Percentiles rank a stretch among this genome's conserved stretches.
These are phyloP conservation scores for Petunia secreta DNA, from an alignment of 257 asterid species.

Conservation along the genomic window DNA sequence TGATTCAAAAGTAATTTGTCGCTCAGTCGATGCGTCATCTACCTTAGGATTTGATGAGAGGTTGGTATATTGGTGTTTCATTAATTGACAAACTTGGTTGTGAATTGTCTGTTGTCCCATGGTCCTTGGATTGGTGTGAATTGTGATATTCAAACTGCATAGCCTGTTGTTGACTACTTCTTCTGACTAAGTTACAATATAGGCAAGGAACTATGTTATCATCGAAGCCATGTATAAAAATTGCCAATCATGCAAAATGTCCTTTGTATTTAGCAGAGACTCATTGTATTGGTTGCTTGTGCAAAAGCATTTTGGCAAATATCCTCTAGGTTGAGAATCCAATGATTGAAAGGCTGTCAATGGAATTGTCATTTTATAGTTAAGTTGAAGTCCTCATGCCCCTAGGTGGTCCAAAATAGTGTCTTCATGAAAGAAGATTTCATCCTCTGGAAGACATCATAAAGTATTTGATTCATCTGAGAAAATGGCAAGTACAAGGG, in stretches of 20 bases:
- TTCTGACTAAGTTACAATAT: background rate
- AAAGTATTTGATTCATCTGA: background rate
- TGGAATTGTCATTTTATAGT: background rate
- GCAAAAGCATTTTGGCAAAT: background rate
- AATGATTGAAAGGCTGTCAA: background rate
- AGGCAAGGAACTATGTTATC: slow-evolving; percentile 2
- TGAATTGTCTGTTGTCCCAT: background rate
- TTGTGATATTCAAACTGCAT: background rate
- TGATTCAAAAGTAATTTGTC: background rate
- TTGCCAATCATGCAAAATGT: background rate
- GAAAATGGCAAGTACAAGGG: background rate
- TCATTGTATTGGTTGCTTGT: slow-evolving; percentile 5
- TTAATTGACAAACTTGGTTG: background rate
- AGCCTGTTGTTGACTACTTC: background rate
- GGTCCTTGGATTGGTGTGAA: background rate
- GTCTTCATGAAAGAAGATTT: background rate
- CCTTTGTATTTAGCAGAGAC: background rate
- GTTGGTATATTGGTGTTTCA: background rate
- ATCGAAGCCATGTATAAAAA: background rate
- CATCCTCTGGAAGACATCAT: background rate
- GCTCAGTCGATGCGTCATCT: background rate
- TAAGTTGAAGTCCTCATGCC: background rate
- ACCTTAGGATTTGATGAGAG: background rate
- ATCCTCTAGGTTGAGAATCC: slow-evolving; percentile 12
- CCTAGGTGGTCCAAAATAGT: background rate